phyloP scores from a whole-genome alignment of 345 rosid species.

The Jatropha curcas region DNA sequence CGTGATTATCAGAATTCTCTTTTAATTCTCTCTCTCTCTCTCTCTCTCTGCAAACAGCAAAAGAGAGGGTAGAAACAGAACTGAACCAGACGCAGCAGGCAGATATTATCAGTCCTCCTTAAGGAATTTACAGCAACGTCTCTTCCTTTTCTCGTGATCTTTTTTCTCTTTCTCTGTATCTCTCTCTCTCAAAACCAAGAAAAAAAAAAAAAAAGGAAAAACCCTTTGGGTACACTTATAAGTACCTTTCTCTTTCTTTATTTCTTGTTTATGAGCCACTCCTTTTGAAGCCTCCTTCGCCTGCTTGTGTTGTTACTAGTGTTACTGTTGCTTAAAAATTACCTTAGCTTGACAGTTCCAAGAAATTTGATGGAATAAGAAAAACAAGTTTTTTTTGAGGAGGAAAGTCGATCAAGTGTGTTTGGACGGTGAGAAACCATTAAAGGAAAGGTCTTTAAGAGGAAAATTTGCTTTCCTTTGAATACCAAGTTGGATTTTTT shows the following conservation, averaged over 20 bases:
- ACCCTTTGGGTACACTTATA: background rate
- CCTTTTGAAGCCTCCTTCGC: background rate
- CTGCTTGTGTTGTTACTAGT: slow-evolving; percentile 7
- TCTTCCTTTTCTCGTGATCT: slow-evolving; percentile 47
- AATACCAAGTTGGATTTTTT: slow-evolving; percentile 22
- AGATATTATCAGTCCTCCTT: slow-evolving; percentile 40
- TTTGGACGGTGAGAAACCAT: background rate
- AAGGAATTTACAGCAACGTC: slow-evolving; percentile 55
- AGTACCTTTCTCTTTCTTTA: background rate
- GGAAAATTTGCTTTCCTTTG: too few relatives aligned
- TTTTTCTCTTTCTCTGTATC: background rate
- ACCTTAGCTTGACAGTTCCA: slow-evolving; percentile 18
- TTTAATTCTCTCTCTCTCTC: background rate
- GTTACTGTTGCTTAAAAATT: background rate
- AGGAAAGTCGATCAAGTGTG: too few relatives aligned
- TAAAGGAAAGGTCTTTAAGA: background rate
- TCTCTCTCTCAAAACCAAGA: background rate
- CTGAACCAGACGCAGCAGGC: slow-evolving; percentile 25
- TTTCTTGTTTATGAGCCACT: background rate
- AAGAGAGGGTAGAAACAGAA: slow-evolving; percentile 14
- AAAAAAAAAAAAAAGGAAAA: background rate
- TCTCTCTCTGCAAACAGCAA: slow-evolving; percentile 20
- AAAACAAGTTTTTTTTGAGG: too few relatives aligned
- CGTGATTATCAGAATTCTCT: slow-evolving; percentile 36
- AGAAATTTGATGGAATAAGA: too few relatives aligned